These are phyloP conservation scores for Cercospora sp. DNA, from an alignment of 2,329 filamentous ascomycete species.

Conservation along the genomic window DNA sequence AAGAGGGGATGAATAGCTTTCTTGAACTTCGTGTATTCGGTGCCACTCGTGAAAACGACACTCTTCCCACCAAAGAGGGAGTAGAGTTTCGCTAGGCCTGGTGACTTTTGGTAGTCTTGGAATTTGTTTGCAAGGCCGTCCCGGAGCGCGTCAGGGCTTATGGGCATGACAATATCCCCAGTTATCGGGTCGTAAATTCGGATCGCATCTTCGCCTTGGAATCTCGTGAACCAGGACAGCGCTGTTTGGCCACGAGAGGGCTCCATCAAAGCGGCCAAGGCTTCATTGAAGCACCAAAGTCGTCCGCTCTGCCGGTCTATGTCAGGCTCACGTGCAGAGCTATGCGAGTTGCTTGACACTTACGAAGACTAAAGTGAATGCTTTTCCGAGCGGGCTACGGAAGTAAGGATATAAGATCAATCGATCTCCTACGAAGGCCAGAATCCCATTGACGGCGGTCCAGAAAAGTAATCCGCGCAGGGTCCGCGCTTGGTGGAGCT, in stretches of 20 bases:
- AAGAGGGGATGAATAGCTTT: neutral
- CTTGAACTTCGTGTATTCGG: neutral
- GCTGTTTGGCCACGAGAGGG: neutral
- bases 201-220: neutral
- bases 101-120: neutral
- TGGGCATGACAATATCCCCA: constrained; percentile 1
- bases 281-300: neutral
- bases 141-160: neutral
- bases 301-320: neutral
- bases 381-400: neutral
- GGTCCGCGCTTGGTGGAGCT: neutral
- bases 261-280: neutral
- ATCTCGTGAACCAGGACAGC: neutral
- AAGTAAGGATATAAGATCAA: neutral
- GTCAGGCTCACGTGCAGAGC: neutral
- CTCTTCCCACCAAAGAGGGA: neutral
- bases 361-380: neutral
- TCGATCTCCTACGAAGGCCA: neutral
- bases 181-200: neutral
- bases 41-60: neutral
- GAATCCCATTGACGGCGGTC: neutral
- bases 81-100: neutral
- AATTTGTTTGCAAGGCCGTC: neutral
- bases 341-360: neutral
- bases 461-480: neutral